Evolutionary conservation across 2,329 filamentous ascomycete species (phyloP), one percentile per base, ranked within the genome.

Genomic region (Microcyclospora pomicola): DNA sequence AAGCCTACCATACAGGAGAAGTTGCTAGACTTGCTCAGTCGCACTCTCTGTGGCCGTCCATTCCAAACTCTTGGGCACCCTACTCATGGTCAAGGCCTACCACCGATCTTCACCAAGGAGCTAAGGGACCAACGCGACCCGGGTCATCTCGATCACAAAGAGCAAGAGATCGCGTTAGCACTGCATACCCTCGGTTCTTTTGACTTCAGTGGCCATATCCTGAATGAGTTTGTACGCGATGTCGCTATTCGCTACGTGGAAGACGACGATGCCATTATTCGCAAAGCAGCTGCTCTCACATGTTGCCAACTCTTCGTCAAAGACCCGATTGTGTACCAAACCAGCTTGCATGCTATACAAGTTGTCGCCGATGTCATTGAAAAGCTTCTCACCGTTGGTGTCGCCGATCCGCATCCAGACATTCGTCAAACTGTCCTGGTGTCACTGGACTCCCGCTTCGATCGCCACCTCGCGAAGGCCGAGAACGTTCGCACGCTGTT

Each of bases 191-290:
- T 98, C 0, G 92, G 91, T n/a, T 95, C 86, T 56, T 98, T 98
- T 53, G 91, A 98, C 59, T 98, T 98, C 54, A 80, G 68, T 27
- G 77, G 84, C 2, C 86, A 96, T 53, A 82, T 95, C 12, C 66
- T 99, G 12, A 99, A 99, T 52, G 92, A 99, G 58, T 99, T 99
- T 50, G 91, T 98, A 19, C 82, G 91, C 15, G 91, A 99, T 56
- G 91, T 98, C 35, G 91, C 92, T 3, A 92, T 98, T 55, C 91
- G 88, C 58, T 99, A 95, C 51, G 88, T 98, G 31, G 88, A 98
- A 50, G 91, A 93, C 46, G 88, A 96, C 49, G 92, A 94, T 51
- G 73, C 85, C 0, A 83, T 92, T 47, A 95, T 94, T 36, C 77
- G 91, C 42, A 88, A 94, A 60, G 91, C 91, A 12, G 88, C 91